Percentiles rank a stretch among this genome's conserved stretches.
Conservation (phyloP, 1,284 basidiomycete species). For the Takashimella koratensis region DNA sequence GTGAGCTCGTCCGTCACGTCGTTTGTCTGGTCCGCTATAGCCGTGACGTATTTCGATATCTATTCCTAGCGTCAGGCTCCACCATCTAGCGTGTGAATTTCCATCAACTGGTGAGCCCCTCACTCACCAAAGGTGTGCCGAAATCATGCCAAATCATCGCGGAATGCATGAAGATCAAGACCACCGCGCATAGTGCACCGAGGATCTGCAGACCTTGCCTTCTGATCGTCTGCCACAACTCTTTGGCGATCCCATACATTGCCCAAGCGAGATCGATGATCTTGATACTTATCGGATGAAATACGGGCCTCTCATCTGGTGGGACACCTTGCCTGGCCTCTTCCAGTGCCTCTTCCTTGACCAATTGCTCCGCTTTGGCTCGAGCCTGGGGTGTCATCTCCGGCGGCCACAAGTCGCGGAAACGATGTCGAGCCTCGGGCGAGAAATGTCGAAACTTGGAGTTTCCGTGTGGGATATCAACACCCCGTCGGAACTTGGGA, state of each 20-base stretch:
- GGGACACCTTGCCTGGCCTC: background rate
- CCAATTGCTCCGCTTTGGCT: background rate
- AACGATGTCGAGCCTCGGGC: background rate
- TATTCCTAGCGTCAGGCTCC: too few species aligned
- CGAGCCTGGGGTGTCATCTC: background rate
- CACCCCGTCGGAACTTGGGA: background rate
- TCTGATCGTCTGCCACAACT: slow-evolving; percentile 13
- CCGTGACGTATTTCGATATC: slow-evolving; percentile 6
- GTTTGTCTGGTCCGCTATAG: slow-evolving; percentile 1
- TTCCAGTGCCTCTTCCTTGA: background rate
- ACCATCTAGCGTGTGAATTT: too few species aligned
- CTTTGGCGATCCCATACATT: slow-evolving; percentile 21
- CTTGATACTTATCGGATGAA: background rate
- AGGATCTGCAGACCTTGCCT: slow-evolving; percentile 30
- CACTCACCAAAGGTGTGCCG: slow-evolving; percentile 10
- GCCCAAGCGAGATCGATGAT: slow-evolving; percentile 15
- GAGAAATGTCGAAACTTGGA: background rate
- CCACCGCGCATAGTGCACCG: slow-evolving; percentile 18
- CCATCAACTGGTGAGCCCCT: too few species aligned
- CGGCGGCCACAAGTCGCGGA: background rate
- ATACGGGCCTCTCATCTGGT: background rate
- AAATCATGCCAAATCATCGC: slow-evolving; percentile 24
- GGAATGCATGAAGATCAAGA: slow-evolving; percentile 23
- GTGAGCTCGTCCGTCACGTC: background rate
- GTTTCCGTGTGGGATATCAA: background rate